Evolutionary conservation across 2,329 filamentous ascomycete genomes (phyloP).

Genomic region (Talaromyces sp.): DNA sequence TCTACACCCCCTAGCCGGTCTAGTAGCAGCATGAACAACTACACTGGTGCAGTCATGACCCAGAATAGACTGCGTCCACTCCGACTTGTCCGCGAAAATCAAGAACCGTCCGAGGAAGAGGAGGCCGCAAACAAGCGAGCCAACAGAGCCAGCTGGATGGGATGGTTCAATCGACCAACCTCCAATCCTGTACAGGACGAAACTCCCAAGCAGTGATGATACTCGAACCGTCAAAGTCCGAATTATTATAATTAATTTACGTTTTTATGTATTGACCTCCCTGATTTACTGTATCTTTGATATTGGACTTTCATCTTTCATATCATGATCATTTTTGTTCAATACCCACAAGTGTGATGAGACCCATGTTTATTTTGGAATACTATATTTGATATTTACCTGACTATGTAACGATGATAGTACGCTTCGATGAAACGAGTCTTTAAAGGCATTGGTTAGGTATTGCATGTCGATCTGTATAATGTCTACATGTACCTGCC

Average conservation of each 20-base stretch:
- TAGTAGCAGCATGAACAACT: constrained; percentile 65
- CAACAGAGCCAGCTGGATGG: constrained; percentile 47
- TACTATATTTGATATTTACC: background rate
- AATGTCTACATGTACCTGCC: background rate
- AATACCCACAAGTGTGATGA: constrained; percentile 19
- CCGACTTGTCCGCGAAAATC: constrained; percentile 78
- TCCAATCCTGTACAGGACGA: constrained; percentile 15
- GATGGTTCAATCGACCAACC: constrained; percentile 43
- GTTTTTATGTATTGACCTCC: background rate
- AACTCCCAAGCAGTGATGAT: constrained; percentile 14
- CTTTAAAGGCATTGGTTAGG: background rate
- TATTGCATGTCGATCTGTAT: background rate
- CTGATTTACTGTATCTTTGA: background rate
- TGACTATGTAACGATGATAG: constrained; percentile 2
- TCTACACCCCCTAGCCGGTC: constrained; percentile 60
- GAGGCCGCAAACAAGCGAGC: constrained; percentile 45
- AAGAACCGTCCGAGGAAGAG: constrained; percentile 41
- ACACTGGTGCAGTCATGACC: constrained; percentile 61
- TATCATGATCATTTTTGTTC: constrained; percentile 9
- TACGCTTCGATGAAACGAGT: background rate
- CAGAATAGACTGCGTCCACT: constrained; percentile 78
- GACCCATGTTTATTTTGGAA: constrained; percentile 9
- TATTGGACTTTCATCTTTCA: background rate
- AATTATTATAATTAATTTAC: constrained; percentile 1
- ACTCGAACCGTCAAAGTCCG: background rate